Evolutionary conservation across 2,329 filamentous ascomycete species (phyloP), one percentile per base, ranked within the genome.

Genomic region (Penicillium sp.): DNA sequence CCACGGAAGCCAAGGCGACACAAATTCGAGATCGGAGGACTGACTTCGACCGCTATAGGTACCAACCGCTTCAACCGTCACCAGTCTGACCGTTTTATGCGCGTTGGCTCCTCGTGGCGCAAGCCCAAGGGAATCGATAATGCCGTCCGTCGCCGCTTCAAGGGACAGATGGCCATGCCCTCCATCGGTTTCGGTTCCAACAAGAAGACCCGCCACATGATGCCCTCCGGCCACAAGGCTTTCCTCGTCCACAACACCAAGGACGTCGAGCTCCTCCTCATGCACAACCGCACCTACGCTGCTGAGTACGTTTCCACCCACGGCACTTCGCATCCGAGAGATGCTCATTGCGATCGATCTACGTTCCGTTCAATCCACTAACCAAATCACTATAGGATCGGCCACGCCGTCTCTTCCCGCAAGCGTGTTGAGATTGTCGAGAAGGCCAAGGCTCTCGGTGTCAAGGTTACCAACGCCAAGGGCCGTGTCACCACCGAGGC

Each of bases 121-220:
- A 99, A 97, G 87, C 94, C 94, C 71, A 99, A 99, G 91, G 94
- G 94, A 91, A 99, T 99, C 81, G 94, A 99, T 84, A 96, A 92
- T 85, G 85, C 90, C 75, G 93, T 99, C 78, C 90, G 94, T 79
- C 88, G 94, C 86, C 91, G 94, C 70, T 99, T 99, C 86, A 92
- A 91, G 83, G 91, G 94, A 76, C 91, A 90, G 83, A 89, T 89
- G 81, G 86, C 87, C 75, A 97, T 99, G 93, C 94, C 94, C 82
- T 96, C 92, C 85, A 99, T 99, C 79, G 94, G 94, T 75, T 99
- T 92, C 79, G 92, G 94, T 71, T 94, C 90, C 83, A 97, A 97
- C 91, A 96, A 91, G 87, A 97, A 97, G 88, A 99, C 94, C 77
- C 88, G 91, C 76, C 93, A 95, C 86, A 88, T 97, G 88, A 96